These are phyloP conservation scores for Gaultheria prostrata DNA, from an alignment of 148 eudicot species.

Conservation along the genomic window DNA sequence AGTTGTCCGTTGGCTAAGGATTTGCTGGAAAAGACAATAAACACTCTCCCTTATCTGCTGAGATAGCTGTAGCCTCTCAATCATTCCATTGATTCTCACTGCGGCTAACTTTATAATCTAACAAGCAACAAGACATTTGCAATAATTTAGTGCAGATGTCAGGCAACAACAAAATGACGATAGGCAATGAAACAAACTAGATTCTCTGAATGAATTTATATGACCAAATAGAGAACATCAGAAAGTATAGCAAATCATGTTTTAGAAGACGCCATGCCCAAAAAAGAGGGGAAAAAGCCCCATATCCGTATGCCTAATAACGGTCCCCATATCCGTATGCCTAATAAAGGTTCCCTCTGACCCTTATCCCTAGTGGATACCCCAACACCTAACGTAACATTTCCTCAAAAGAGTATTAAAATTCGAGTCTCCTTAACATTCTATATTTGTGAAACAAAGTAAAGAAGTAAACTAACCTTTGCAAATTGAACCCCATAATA, in stretches of 20 bases:
- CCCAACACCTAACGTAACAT: not conserved
- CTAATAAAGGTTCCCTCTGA: not conserved
- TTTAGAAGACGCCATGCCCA: constrained; percentile 3
- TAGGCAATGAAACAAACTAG: not conserved
- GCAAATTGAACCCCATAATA: constrained; percentile 5
- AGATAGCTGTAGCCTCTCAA: constrained; percentile 75
- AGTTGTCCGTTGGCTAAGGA: constrained; percentile 64
- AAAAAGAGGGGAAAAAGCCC: not conserved
- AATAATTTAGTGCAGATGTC: not conserved
- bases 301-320: not conserved
- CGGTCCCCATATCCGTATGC: not conserved
- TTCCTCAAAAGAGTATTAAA: not conserved
- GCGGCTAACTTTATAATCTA: constrained; percentile 95
- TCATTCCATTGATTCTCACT: constrained; percentile 90
- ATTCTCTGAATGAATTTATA: not conserved
- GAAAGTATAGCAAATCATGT: not conserved
- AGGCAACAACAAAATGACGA: not conserved
- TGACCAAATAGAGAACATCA: not conserved
- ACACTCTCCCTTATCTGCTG: constrained; percentile 77
- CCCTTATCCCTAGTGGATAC: not conserved
- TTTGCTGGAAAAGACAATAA: constrained; percentile 79
- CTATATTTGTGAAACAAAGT: not conserved
- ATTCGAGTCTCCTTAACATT: not conserved
- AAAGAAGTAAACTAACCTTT: not conserved
- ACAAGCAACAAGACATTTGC: constrained; percentile 5